Percentiles rank a stretch among this genome's conserved stretches.
These are phyloP conservation scores for Solanum arcanum DNA, from an alignment of 257 asterid genomes.

Conservation along the genomic window DNA sequence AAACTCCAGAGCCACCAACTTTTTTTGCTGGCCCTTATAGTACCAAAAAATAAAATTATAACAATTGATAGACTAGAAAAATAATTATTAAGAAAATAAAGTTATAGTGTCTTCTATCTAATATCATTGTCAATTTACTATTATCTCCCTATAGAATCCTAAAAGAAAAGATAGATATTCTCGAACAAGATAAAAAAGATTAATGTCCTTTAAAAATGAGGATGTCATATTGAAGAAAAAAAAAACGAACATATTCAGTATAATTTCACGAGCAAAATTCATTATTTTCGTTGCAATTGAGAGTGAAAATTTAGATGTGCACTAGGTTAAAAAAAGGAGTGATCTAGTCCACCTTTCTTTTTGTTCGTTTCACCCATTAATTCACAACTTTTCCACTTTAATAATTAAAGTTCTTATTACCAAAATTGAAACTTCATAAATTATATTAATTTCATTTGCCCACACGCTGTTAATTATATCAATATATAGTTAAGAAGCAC, in stretches of 20 bases:
- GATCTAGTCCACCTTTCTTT: neutral
- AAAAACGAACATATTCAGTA: neutral
- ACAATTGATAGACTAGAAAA: neutral
- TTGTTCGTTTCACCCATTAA: neutral
- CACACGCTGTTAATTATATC: neutral
- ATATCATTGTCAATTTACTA: neutral
- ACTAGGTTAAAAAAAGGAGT: neutral
- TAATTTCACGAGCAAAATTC: fast-evolving
- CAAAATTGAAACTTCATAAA: neutral
- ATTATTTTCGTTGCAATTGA: neutral
- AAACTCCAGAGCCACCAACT: neutral
- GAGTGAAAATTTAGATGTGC: neutral
- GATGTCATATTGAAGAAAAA: neutral
- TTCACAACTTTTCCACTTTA: neutral
- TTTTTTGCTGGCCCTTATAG: neutral
- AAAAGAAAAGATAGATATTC: neutral
- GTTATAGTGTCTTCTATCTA: neutral
- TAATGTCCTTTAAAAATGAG: neutral
- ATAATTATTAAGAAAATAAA: neutral
- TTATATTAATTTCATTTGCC: neutral
- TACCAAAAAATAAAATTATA: neutral
- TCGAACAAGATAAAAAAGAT: neutral
- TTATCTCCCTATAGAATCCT: neutral
- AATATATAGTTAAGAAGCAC: neutral
- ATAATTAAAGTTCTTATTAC: neutral